Evolutionary conservation across 2,329 filamentous ascomycete genomes (phyloP), one percentile per base, ranked within the genome.

Genomic region (Stagonosporopsis rhizophila): DNA sequence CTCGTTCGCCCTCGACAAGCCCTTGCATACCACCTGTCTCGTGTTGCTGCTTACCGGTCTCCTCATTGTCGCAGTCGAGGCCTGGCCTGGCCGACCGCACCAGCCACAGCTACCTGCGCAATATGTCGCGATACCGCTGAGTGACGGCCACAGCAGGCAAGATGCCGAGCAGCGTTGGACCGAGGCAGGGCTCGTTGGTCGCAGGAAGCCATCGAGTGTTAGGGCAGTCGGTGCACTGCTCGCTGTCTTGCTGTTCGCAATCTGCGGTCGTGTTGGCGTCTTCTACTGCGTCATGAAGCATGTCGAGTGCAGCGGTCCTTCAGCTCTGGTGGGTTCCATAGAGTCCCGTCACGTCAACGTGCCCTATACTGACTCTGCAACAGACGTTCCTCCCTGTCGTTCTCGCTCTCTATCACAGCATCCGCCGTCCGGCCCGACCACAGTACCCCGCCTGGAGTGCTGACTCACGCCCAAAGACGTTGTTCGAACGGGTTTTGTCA

Each of bases 1-100:
- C 47, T 74, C 73, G 12, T 74, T 75, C 50, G 72, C 72, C 52
- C 58, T 75, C 49, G 71, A 75, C 59, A 72, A 74, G 53, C 73
- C 74, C 39, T 62, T 76, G 47, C 74, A 75, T 59, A 71, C 72
- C 5, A 50, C 61, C 53, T 67, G 59, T 50, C 46, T 69, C n/a
- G 63, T 75, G 19, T 53, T 76, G 59, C 60, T 73, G 50, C 56
- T 74, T 20, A 70, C 67, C 23, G 73, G 74, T 25, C 64, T 73
- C 35, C 68, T 69, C 52, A 50, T 74, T 15, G 64, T 72, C 48
- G 70, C 69, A 30, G 60, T 64, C 39, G 67, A 69, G 50, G 64
- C 64, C 50, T 65, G 65, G 65, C 47, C 60, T 12, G 52, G 42
- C 39, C 62, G 61, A 40, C 54, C 40, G 32, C 55, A 60, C 32